Percentiles rank a stretch among this genome's conserved stretches.
Evolutionary conservation across 306 rosid species (phyloP).

Genomic region (Pterocarpus macrocarpus): DNA sequence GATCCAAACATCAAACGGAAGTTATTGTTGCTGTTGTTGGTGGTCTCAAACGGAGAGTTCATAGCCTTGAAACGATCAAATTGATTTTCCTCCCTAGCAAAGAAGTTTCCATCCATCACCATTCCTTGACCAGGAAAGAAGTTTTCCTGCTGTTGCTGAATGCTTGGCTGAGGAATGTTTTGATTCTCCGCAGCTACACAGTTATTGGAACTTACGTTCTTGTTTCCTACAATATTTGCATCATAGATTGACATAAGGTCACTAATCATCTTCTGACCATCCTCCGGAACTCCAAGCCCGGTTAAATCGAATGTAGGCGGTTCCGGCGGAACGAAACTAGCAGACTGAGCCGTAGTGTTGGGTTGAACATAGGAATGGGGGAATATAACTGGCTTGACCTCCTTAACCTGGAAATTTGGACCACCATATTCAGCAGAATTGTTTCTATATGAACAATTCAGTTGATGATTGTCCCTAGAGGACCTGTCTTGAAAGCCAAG

Average conservation of each 20-base stretch:
- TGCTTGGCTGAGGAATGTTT: slow-evolving; percentile 50
- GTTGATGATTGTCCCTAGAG: slow-evolving; percentile 75
- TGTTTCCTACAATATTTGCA: slow-evolving; percentile 55
- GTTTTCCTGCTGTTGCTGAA: slow-evolving; percentile 55
- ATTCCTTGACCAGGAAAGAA: slow-evolving; percentile 59
- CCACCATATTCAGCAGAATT: slow-evolving; percentile 46
- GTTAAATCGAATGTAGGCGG: slow-evolving; percentile 60
- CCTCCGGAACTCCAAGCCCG: slow-evolving; percentile 68
- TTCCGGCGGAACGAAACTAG: slow-evolving; percentile 55
- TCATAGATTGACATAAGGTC: slow-evolving; percentile 70
- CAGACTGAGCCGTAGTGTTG: slow-evolving; percentile 50
- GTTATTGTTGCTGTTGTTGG: slow-evolving; percentile 41
- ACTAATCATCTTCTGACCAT: slow-evolving; percentile 64
- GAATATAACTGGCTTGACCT: slow-evolving; percentile 67
- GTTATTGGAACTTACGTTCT: slow-evolving; percentile 39
- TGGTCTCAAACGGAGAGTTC: slow-evolving; percentile 58
- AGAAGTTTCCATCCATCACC: slow-evolving; percentile 60
- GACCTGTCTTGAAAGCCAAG: slow-evolving; percentile 67
- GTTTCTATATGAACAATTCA: slow-evolving; percentile 54
- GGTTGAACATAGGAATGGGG: slow-evolving; percentile 59
- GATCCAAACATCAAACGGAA: slow-evolving; percentile 62
- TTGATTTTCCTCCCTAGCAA: slow-evolving; percentile 56
- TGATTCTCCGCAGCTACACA: slow-evolving; percentile 47
- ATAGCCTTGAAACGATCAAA: slow-evolving; percentile 63
- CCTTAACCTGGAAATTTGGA: slow-evolving; percentile 58